phyloP scores from a whole-genome alignment of 768 basidiomycete species.

The Suillus spraguei region DNA sequence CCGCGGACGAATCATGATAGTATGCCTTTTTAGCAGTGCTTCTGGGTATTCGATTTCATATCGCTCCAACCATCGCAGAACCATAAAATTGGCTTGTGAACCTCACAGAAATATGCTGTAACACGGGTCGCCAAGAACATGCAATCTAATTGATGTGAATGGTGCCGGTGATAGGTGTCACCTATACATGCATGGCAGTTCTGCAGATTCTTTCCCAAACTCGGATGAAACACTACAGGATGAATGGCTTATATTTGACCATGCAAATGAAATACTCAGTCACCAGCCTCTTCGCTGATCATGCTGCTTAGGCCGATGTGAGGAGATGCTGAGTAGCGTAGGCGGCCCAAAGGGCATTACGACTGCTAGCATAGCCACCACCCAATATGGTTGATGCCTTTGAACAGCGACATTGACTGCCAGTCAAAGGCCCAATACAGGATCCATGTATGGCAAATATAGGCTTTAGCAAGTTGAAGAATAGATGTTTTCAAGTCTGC shows the following conservation, averaged over 20 bases:
- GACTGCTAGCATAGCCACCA: slow-evolving; percentile 26
- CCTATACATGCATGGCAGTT: slow-evolving; percentile 79
- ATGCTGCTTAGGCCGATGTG: slow-evolving; percentile 43
- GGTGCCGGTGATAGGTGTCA: background rate
- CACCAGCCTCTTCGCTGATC: background rate
- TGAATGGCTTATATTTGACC: slow-evolving; percentile 62
- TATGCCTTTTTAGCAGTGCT: slow-evolving; percentile 16
- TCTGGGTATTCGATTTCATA: background rate
- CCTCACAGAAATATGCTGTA: slow-evolving; percentile 46
- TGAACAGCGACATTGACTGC: slow-evolving; percentile 12
- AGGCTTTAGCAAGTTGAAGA: background rate
- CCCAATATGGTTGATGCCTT: slow-evolving; percentile 20
- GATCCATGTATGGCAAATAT: background rate
- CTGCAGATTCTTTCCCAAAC: slow-evolving; percentile 64
- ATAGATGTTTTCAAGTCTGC: background rate
- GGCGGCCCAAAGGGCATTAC: slow-evolving; percentile 39
- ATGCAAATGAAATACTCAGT: slow-evolving; percentile 42
- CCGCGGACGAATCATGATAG: slow-evolving; percentile 20
- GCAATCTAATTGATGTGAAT: slow-evolving; percentile 1
- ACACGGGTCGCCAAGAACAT: slow-evolving; percentile 33
- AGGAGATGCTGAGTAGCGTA: slow-evolving; percentile 51
- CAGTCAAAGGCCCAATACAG: background rate
- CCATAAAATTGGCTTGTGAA: slow-evolving; percentile 17
- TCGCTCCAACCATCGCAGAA: slow-evolving; percentile 18
- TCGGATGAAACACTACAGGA: slow-evolving; percentile 73